These are phyloP conservation scores for Panaeolus cyanescens DNA, from an alignment of 768 basidiomycete genomes.

Conservation along the genomic window DNA sequence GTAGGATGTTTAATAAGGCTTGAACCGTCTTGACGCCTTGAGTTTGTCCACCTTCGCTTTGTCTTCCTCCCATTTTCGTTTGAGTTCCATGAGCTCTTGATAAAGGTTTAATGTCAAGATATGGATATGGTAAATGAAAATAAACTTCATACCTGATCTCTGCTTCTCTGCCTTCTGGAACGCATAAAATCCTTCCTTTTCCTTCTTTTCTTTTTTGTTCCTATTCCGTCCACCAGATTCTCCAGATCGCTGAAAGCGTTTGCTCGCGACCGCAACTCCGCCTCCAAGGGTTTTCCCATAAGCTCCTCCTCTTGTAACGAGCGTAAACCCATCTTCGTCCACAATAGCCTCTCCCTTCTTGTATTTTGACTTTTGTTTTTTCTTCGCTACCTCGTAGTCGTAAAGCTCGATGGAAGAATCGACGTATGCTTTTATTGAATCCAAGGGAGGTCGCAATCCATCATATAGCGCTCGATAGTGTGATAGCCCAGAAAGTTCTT, in stretches of 20 bases:
- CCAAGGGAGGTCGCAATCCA: slow-evolving; percentile 74
- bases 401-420: slow-evolving; percentile 77
- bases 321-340: slow-evolving; percentile 93
- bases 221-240: slow-evolving; percentile 34
- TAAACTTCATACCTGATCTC: slow-evolving; percentile 60
- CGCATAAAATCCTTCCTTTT: slow-evolving; percentile 81
- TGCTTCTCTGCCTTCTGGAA: slow-evolving; percentile 93
- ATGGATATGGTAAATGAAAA: slow-evolving; percentile 1
- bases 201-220: slow-evolving; percentile 61
- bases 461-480: slow-evolving; percentile 72
- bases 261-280: slow-evolving; percentile 65
- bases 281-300: slow-evolving; percentile 90
- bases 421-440: slow-evolving; percentile 73
- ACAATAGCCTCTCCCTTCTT: slow-evolving; percentile 86
- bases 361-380: slow-evolving; percentile 64
- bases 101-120: slow-evolving; percentile 6
- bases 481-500: slow-evolving; percentile 66
- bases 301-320: slow-evolving; percentile 90
- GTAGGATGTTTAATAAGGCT: slow-evolving; percentile 65
- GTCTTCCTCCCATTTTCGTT: slow-evolving; percentile 85
- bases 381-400: slow-evolving; percentile 70
- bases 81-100: slow-evolving; percentile 73
- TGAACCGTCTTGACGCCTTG: slow-evolving; percentile 81
- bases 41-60: slow-evolving; percentile 82
- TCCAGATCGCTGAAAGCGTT: slow-evolving; percentile 65